These are phyloP conservation scores for Metschnikowia baotianmanensis DNA, from an alignment of 805 yeast species.

Conservation along the genomic window DNA sequence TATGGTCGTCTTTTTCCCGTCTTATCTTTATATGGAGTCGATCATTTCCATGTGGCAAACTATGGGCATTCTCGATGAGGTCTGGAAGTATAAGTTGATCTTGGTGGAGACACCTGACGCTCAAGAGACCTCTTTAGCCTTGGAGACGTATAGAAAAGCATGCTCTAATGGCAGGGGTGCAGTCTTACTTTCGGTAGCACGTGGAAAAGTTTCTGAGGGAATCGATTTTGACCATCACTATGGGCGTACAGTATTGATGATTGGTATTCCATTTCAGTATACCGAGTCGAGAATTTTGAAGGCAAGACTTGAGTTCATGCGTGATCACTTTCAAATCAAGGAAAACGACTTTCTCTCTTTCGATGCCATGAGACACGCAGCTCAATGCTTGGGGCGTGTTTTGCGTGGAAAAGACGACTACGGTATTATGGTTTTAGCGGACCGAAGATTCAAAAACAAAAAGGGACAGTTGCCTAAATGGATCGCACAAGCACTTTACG, in stretches of 20 bases:
- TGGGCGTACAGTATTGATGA: conserved; percentile 96
- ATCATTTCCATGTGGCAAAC: conserved; percentile 98
- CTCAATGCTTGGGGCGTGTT: conserved; percentile 97
- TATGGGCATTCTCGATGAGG: conserved; percentile 97
- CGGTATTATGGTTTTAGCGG: conserved; percentile 98
- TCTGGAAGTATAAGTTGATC: conserved; percentile 94
- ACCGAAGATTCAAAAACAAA: conserved; percentile 84
- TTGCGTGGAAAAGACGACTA: conserved; percentile 97
- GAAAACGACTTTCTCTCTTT: conserved; percentile 94
- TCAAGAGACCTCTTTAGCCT: conserved; percentile 93
- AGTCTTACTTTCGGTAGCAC: conserved; percentile 90
- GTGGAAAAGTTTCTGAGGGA: conserved; percentile 98
- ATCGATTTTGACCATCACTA: conserved; percentile 98
- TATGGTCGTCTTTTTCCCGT: conserved; percentile 95
- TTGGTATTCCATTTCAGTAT: conserved; percentile 98
- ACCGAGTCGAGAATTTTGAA: conserved; percentile 95
- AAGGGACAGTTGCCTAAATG: conserved; percentile 90
- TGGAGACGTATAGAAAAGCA: conserved; percentile 94
- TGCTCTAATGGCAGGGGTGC: conserved; percentile 99
- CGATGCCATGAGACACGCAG: conserved; percentile 99
- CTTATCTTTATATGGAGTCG: conserved; percentile 96
- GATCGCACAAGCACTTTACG: conserved; percentile 91
- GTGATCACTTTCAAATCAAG: conserved; percentile 89
- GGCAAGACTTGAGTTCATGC: conserved; percentile 87
- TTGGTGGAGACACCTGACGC: conserved; percentile 99